phyloP scores from a whole-genome alignment of 2,329 filamentous ascomycete genomes.

The Alternaria triticimaculans region DNA sequence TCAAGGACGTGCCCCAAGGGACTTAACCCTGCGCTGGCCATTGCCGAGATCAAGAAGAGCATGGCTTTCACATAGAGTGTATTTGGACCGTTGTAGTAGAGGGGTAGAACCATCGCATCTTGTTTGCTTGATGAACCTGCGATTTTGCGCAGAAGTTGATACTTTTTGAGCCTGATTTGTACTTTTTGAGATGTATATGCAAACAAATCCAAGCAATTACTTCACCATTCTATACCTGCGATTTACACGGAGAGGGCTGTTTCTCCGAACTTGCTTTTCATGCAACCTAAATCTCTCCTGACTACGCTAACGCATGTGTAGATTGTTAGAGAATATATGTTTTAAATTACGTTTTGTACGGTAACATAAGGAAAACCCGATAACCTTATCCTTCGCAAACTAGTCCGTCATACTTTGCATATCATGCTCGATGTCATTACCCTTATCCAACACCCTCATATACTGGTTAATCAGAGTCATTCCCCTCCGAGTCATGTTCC shows the following conservation, averaged over 20 bases:
- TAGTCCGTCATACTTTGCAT: background rate
- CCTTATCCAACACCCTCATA: background rate
- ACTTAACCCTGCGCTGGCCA: constrained; percentile 91
- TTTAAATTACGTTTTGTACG: background rate
- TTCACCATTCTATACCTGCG: background rate
- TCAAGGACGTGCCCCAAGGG: constrained; percentile 98
- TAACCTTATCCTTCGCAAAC: background rate
- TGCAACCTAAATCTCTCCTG: fast-evolving
- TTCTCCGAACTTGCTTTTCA: background rate
- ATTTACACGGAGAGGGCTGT: background rate
- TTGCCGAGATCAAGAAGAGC: constrained; percentile 98
- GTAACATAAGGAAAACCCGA: background rate
- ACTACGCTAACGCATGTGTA: background rate
- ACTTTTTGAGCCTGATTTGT: constrained; percentile 10
- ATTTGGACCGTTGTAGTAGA: background rate
- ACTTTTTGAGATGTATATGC: constrained; percentile 15
- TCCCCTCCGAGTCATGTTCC: background rate
- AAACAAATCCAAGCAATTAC: constrained; percentile 11
- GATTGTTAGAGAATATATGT: background rate
- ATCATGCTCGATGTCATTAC: background rate
- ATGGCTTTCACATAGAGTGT: constrained; percentile 67
- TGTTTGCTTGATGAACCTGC: constrained; percentile 14
- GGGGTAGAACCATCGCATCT: background rate
- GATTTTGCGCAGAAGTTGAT: constrained; percentile 1
- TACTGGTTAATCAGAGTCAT: background rate